Conservation (phyloP, 805 yeast species). For the Kurtzmaniella cleridarum region DNA sequence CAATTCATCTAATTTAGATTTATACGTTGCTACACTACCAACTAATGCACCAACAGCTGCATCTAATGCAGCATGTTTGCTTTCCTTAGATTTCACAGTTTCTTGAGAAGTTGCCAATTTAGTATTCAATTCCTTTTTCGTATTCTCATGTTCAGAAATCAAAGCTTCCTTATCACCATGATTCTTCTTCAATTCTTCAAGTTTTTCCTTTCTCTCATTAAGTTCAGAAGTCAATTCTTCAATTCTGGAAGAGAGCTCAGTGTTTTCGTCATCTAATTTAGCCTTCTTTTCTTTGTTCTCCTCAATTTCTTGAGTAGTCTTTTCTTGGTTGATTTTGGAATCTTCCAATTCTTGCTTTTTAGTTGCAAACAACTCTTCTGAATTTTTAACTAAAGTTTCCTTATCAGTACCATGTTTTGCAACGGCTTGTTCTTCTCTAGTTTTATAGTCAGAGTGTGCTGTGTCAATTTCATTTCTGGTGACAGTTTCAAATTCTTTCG, state of each 20-base stretch:
- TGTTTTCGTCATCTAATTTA: constrained; percentile 33
- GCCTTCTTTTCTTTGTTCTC: constrained; percentile 38
- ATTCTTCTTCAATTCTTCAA: constrained; percentile 27
- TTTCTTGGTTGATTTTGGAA: constrained; percentile 35
- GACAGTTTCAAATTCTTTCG: constrained; percentile 34
- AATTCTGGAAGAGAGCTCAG: constrained; percentile 30
- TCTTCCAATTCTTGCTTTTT: constrained; percentile 40
- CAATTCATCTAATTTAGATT: constrained; percentile 36
- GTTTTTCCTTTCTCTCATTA: constrained; percentile 30
- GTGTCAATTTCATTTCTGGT: constrained; percentile 40
- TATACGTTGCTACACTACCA: constrained; percentile 39
- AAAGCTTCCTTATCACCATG: constrained; percentile 25
- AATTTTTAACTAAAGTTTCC: constrained; percentile 36
- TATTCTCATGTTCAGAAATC: constrained; percentile 20
- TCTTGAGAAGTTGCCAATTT: constrained; percentile 32
- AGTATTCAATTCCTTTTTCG: constrained; percentile 39
- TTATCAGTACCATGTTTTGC: constrained; percentile 42
- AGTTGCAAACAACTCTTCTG: constrained; percentile 41
- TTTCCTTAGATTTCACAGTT: constrained; percentile 31
- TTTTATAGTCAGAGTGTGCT: constrained; percentile 38
- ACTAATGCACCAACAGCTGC: constrained; percentile 42
- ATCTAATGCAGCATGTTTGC: constrained; percentile 28
- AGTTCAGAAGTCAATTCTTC: constrained; percentile 41
- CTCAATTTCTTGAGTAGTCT: constrained; percentile 42
- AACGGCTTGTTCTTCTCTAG: constrained; percentile 43